A percentile compares a stretch with the other conserved stretches of the same genome.
Conservation (phyloP, 768 basidiomycete genomes). For the Auriscalpium microsporum region DNA sequence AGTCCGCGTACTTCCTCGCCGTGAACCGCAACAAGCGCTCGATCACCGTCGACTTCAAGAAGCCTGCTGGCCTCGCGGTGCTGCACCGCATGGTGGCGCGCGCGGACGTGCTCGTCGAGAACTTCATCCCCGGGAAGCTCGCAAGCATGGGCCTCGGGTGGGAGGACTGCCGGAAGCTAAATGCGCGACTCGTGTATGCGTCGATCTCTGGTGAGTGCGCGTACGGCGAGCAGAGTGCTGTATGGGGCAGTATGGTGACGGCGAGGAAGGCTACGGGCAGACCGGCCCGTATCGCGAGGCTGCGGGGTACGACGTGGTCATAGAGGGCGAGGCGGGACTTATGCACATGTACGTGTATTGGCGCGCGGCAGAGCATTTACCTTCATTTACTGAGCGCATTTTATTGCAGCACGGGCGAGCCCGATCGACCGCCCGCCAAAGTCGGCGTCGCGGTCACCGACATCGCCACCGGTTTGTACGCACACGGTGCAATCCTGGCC, state of each 20-base stretch:
- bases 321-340: conserved; percentile 69
- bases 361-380: background rate
- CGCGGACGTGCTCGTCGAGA: conserved; percentile 86
- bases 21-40: conserved; percentile 87
- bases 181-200: conserved; percentile 76
- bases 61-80: conserved; percentile 66
- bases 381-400: background rate
- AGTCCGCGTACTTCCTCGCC: conserved; percentile 89
- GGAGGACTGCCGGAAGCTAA: conserved; percentile 70
- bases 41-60: conserved; percentile 84
- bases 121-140: conserved; percentile 81
- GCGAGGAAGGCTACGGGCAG: conserved; percentile 65
- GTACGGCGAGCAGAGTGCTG: background rate
- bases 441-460: conserved; percentile 95
- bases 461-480: conserved; percentile 80
- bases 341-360: conserved; percentile 73
- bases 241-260: background rate
- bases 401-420: conserved; percentile 69
- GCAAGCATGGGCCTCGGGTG: conserved; percentile 79
- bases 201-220: conserved; percentile 68
- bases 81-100: conserved; percentile 58
- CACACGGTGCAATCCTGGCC: conserved; percentile 90
- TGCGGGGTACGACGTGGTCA: conserved; percentile 78
- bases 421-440: conserved; percentile 78
- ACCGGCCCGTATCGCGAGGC: conserved; percentile 80